A percentile compares a stretch with the other conserved stretches of the same genome.
phyloP scores from a whole-genome alignment of 768 basidiomycete species.

The Lentinula sp. region DNA sequence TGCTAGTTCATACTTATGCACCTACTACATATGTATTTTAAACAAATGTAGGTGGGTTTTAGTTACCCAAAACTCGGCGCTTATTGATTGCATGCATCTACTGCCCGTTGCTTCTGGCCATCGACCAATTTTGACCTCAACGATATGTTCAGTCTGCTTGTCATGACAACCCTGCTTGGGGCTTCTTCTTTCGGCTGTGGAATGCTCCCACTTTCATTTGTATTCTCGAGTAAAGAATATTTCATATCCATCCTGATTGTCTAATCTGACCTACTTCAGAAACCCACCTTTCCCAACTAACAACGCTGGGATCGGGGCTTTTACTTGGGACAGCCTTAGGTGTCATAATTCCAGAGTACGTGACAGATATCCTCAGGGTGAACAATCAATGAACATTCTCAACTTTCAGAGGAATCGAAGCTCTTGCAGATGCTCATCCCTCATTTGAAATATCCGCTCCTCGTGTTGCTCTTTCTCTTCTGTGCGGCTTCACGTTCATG shows the following conservation, averaged over 20 bases:
- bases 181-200: constrained; percentile 63
- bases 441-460: constrained; percentile 38
- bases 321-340: constrained; percentile 87
- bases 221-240: constrained; percentile 55
- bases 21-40: too few relatives aligned
- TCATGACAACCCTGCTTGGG: constrained; percentile 61
- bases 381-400: background rate
- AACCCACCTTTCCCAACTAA: constrained; percentile 35
- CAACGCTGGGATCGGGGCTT: constrained; percentile 71
- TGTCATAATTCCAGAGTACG: constrained; percentile 91
- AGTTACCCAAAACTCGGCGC: too few relatives aligned
- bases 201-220: constrained; percentile 68
- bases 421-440: constrained; percentile 33
- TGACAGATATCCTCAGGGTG: constrained; percentile 13
- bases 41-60: too few relatives aligned
- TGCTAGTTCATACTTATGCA: too few relatives aligned
- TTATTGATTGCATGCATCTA: too few relatives aligned
- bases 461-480: constrained; percentile 55
- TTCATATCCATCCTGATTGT: background rate
- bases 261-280: constrained; percentile 22
- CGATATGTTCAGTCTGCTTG: constrained; percentile 33
- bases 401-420: constrained; percentile 62
- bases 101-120: too few relatives aligned
- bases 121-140: too few relatives aligned
- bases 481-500: constrained; percentile 60